Base-by-base conservation (phyloP, 2,329 filamentous ascomycete genomes). In the Davidsoniella virescens region DNA sequence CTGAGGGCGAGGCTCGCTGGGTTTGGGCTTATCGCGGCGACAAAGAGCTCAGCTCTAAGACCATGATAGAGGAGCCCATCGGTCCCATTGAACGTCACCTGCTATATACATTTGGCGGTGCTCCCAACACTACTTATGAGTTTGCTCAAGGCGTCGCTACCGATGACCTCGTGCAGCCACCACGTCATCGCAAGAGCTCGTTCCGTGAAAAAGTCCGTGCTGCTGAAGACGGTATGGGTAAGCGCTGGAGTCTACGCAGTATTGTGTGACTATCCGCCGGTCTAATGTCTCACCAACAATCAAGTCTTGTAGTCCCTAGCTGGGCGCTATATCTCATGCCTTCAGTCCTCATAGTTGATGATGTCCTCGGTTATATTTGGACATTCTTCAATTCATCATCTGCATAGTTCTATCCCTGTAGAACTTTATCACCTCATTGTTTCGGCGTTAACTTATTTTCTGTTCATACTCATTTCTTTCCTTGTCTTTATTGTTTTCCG, bases 21-120 rank as follows among this genome's bases (percentile, higher is more conserved):
- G 61, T 72, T 1, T 78, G 73, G 73, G 68, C 72, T 57, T 78
- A 73, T 44, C 58, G 61, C 14, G 73, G 73, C 0, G 60, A 64
- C 0, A 64, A 71, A 49, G 55, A 57, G 17, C 69, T 70, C 2
- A 56, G 56, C 8, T 57, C 65, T 54, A 61, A 62, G 20, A 61
- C 66, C 25, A 63, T 78, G 64, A 62, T 71, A 4, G 74, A 78
- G 56, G 73, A 76, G 57, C 68, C 64, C 4, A 56, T 77, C 3
- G 73, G 73, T 0, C 71, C 70, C 1, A 76, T 70, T 58, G 72
- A 77, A 59, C 60, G 66, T 44, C 67, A 70, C 53, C 54, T 76
- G 14, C 57, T 76, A 12, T 59, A 65, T 40, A 51, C 74, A 55
- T 63, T 68, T 16, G 65, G 64, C 0, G 70, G 70, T 1, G 59